Percentiles rank a stretch among this genome's conserved stretches.
Conservation (phyloP, 495 filamentous ascomycete genomes). For the Penicillium longicatenatum region DNA sequence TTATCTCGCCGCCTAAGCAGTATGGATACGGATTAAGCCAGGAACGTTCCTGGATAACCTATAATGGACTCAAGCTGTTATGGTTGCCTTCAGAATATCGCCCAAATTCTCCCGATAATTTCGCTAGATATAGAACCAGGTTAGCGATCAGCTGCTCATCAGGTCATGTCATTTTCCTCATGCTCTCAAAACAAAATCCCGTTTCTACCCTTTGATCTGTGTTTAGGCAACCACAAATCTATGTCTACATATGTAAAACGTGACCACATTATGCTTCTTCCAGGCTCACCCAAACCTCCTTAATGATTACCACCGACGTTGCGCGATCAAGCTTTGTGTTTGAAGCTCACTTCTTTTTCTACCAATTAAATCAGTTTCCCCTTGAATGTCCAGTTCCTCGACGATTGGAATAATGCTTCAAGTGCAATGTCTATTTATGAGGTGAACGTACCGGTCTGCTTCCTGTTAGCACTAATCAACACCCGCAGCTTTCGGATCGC, state of each 20-base stretch:
- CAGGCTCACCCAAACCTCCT: constrained; percentile 4
- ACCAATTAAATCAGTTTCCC: no score
- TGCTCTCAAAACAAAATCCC: constrained; percentile 9
- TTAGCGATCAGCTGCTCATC: constrained; percentile 15
- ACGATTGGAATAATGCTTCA: neutral
- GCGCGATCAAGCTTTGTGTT: neutral
- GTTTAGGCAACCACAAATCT: neutral
- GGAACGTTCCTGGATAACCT: constrained; percentile 25
- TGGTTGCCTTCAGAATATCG: constrained; percentile 32
- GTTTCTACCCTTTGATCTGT: constrained; percentile 3
- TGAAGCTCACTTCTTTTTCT: no score
- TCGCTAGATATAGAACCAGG: constrained; percentile 7
- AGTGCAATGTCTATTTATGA: constrained; percentile 5
- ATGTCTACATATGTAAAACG: constrained; percentile 2
- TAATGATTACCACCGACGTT: constrained; percentile 5
- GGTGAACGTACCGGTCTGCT: constrained; percentile 5
- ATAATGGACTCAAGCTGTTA: constrained; percentile 17
- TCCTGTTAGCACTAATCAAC: constrained; percentile 10
- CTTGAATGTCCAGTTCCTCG: no score
- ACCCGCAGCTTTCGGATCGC: constrained; percentile 9
- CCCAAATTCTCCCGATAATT: neutral
- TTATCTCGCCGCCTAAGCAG: constrained; percentile 1
- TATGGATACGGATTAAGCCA: constrained; percentile 15
- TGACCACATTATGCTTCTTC: constrained; percentile 7
- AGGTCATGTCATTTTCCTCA: constrained; percentile 15